Evolutionary conservation across 148 eudicot species (phyloP).

Genomic region (Vaccinium darrowii): DNA sequence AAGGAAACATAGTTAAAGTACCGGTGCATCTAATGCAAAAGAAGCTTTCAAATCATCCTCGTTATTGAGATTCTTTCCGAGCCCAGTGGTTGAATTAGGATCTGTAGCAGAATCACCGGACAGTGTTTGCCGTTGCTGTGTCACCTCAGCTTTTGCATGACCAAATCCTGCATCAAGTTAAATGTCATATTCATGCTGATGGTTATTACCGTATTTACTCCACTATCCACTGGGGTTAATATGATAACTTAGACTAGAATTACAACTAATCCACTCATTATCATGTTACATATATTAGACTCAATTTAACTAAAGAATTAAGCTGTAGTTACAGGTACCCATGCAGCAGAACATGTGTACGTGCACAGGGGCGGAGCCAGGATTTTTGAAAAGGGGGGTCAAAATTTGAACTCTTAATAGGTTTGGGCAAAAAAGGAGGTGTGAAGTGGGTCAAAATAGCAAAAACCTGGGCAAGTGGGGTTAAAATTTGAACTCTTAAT

Average conservation of each 20-base stretch:
- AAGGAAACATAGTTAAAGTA: slow-evolving; percentile 33
- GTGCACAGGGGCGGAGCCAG: too few relatives aligned
- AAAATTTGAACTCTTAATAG: too few relatives aligned
- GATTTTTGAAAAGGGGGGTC: too few relatives aligned
- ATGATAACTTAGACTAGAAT: not conserved
- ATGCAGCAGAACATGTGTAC: not conserved
- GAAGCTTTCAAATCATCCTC: slow-evolving; percentile 80
- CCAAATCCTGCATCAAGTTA: slow-evolving; percentile 43
- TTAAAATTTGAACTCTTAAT: too few relatives aligned
- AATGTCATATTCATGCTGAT: not conserved
- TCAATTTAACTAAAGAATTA: not conserved
- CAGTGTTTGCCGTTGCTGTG: slow-evolving; percentile 60
- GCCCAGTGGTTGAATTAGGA: slow-evolving; percentile 48
- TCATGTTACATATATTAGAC: not conserved
- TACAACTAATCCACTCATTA: not conserved
- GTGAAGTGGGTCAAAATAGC: too few relatives aligned
- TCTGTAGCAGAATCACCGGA: slow-evolving; percentile 60
- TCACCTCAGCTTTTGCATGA: slow-evolving; percentile 54
- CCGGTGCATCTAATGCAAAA: slow-evolving; percentile 57
- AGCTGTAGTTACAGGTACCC: not conserved
- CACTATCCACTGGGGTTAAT: not conserved
- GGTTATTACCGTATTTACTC: not conserved
- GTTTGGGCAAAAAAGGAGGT: too few relatives aligned
- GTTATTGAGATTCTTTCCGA: slow-evolving; percentile 53
- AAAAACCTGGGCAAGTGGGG: too few relatives aligned